Evolutionary conservation across 1,284 basidiomycete species (phyloP).

Genomic region (Cryptococcus depauperatus): DNA sequence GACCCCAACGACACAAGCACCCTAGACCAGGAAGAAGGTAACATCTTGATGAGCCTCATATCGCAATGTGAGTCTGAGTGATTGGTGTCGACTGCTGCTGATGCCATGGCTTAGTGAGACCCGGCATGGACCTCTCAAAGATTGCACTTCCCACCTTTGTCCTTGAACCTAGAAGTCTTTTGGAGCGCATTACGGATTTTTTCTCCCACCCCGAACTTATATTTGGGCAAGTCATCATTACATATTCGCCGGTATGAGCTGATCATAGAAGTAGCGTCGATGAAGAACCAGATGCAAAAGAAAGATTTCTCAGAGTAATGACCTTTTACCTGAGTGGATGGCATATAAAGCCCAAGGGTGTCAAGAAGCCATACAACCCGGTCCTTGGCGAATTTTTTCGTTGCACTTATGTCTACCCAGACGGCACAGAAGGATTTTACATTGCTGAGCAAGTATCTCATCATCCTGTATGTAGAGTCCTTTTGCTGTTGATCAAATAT

Average conservation of each 20-base stretch:
- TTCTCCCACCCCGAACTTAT: conserved; percentile 98
- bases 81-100: too few species aligned
- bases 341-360: conserved; percentile 97
- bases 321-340: conserved; percentile 97
- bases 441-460: conserved; percentile 81
- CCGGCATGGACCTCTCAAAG: conserved; percentile 89
- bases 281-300: conserved; percentile 61
- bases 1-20: conserved; percentile 40
- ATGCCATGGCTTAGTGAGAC: conserved; percentile 69
- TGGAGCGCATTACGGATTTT: conserved; percentile 94
- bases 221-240: conserved; percentile 49
- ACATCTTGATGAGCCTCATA: conserved; percentile 42
- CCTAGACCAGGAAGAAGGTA: conserved; percentile 46
- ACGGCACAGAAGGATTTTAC: conserved; percentile 89
- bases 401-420: conserved; percentile 85
- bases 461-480: conserved; percentile 38
- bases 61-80: conserved; percentile 38
- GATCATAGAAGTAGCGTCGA: conserved; percentile 56
- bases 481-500: not conserved
- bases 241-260: conserved; percentile 88
- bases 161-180: conserved; percentile 77
- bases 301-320: conserved; percentile 83
- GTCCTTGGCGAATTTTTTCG: conserved; percentile 96
- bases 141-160: conserved; percentile 93
- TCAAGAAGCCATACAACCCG: conserved; percentile 64